Conservation (phyloP, 208 protist species). For the Trypanosomatidae sp. region DNA sequence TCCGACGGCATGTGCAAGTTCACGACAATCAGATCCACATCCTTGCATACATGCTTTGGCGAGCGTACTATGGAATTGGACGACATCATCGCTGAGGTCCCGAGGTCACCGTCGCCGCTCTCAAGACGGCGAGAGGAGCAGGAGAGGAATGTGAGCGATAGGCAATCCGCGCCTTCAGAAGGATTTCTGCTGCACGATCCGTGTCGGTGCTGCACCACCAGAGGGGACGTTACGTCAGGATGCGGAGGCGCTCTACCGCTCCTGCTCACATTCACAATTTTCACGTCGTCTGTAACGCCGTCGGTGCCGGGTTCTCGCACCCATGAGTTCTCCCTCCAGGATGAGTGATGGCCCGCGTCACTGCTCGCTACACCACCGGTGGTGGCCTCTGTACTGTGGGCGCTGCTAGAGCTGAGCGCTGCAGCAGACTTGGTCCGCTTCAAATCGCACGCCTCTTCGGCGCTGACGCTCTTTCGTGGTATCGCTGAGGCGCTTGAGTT, state of each 20-base stretch:
- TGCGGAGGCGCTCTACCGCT: background rate
- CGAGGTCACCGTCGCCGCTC: background rate
- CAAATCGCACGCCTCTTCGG: constrained; percentile 8
- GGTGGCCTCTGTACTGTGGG: background rate
- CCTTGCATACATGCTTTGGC: background rate
- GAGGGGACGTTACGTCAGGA: background rate
- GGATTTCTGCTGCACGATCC: background rate
- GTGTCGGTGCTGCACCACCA: background rate
- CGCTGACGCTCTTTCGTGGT: background rate
- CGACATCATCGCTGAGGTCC: background rate
- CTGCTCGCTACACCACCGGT: background rate
- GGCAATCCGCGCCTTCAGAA: background rate
- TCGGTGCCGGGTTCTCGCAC: background rate
- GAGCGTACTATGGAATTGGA: background rate
- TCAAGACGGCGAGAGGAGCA: background rate
- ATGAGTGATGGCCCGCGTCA: background rate
- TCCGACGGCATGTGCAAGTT: constrained; percentile 58
- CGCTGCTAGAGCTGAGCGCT: constrained; percentile 17
- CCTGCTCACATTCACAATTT: background rate
- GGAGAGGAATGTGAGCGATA: constrained; percentile 3
- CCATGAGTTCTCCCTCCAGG: background rate
- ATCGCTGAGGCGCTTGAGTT: background rate
- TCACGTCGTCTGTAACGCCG: constrained; percentile 4
- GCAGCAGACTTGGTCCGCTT: constrained; percentile 12
- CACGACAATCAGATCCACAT: constrained; percentile 60